Evolutionary conservation across 805 yeast species (phyloP), one percentile per base, ranked within the genome.

Genomic region (Metschnikowia colocasiae): DNA sequence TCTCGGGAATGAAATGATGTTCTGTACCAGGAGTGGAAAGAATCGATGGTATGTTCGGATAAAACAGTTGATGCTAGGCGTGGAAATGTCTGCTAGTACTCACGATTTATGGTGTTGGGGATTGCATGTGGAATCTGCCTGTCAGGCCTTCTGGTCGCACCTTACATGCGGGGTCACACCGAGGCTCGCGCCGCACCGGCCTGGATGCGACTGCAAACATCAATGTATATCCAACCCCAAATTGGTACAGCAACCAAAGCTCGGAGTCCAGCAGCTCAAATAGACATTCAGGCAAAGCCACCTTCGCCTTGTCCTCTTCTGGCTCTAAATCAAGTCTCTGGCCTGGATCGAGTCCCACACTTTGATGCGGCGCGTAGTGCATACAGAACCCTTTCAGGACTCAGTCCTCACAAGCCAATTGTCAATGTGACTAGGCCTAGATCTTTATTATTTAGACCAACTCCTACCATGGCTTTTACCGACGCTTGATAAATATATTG

Each of bases 131-230:
- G 42, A 27, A 19, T n/a, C 26, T 19, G 34, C 23, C 29, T 8
- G 26, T 29, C 25, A 27, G 16, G 19, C 15, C 22, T 33, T 33
- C 41, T 12, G 3, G 20, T 15, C 40, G 19, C 40, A 23, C 40
- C 18, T 19, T 19, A 9, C 26, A 16, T 39, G 42, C 34, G 42
- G 42, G 42, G 42, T 39, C 19, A 13, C 12, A 30, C 42, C 42
- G 42, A 39, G 42, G 42, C 42, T 20, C 34, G 42, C 22, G n/a
- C 18, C 34, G 40, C 40, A n/a, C 16, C 26, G 26, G 6, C 18
- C 7, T n/a, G 19, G 18, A 15, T 8, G 18, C 18, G 38, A 13
- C 27, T 35, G 26, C 26, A 22, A 22, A 22, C n/a, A n/a, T n/a
- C n/a, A n/a, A n/a, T n/a, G n/a, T n/a, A n/a, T n/a, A n/a, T n/a